Base-by-base conservation (phyloP, 306 rosid genomes). In the Echinosophora koreensis region DNA sequence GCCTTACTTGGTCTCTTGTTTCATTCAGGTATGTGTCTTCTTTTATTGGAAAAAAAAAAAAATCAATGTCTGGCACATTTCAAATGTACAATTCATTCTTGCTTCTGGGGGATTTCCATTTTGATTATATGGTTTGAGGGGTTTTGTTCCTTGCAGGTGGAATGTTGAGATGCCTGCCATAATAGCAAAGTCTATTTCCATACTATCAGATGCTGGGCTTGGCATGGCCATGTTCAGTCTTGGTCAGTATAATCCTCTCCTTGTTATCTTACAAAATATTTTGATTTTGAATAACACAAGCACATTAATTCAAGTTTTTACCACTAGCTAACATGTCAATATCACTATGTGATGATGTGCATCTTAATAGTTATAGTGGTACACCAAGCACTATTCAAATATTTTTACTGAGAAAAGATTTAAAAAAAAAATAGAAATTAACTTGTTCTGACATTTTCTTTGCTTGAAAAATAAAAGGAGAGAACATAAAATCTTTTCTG, bases 211-310 rank as follows among this genome's bases (percentile, higher is more conserved):
- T 81, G 97, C 97, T n/a, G 96, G 98, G 34, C 97, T 91, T 55
- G 98, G 98, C 86, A 91, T 94, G 98, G 97, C 98, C 75, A 94
- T 94, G 96, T 94, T 91, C 84, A 91, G 94, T 86, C 97, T 91
- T 34, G 98, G 98, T 92, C 84, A 85, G 86, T 82, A 67, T 49
- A 68, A 64, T 77, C 76, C 63, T 51, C 76, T 65, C 34, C 27
- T 46, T n/a, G 18, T 44, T 42, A 14, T 27, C 55, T 54, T 55
- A n/a, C 18, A 70, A 61, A 28, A 13, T 44, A 44, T 44, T 44
- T 44, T 44, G 49, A 44, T 44, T 44, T 44, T 44, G 49, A 44
- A 8, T 9, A 2, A 37, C 41, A 3, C 41, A 28, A 28, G 2
- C 30, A 30, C 3, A 30, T 30, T 30, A 30, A 1, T 30, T 30